Evolutionary conservation across 768 basidiomycete genomes (phyloP).

Genomic region (Lactarius hatsudake): DNA sequence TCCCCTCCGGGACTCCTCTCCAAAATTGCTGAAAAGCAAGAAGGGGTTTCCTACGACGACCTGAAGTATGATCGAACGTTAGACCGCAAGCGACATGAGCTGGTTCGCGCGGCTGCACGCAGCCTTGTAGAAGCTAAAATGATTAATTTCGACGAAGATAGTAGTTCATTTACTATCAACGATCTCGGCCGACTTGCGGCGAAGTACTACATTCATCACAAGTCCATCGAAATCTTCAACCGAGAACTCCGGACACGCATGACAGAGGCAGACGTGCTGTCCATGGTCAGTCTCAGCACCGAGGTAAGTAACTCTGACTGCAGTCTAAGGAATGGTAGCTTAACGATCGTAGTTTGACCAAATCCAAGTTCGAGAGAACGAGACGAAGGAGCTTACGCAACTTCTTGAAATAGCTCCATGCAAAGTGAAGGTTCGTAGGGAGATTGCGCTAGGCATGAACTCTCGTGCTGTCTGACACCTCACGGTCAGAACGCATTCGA

Average conservation of each 20-base stretch:
- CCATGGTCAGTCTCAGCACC: conserved; percentile 83
- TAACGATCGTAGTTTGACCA: conserved; percentile 72
- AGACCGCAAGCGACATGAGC: conserved; percentile 60
- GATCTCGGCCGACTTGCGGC: conserved; percentile 95
- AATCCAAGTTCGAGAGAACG: conserved; percentile 89
- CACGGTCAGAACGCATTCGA: conserved; percentile 13
- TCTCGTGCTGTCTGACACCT: conserved; percentile 5
- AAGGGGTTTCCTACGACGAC: conserved; percentile 74
- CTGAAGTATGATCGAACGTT: conserved; percentile 70
- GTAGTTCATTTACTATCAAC: conserved; percentile 66
- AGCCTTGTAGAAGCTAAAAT: conserved; percentile 70
- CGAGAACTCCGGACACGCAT: conserved; percentile 71
- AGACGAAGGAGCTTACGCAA: conserved; percentile 74
- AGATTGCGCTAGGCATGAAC: conserved; percentile 46
- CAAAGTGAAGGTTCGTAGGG: conserved; percentile 51
- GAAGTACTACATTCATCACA: conserved; percentile 88
- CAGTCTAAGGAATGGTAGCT: conserved; percentile 6
- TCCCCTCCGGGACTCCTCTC: background rate
- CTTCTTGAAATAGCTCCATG: conserved; percentile 73
- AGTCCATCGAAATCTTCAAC: conserved; percentile 87
- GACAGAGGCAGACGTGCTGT: conserved; percentile 90
- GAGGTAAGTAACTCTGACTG: conserved; percentile 54
- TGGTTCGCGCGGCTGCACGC: conserved; percentile 64
- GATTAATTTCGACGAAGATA: conserved; percentile 68
- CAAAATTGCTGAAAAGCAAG: conserved; percentile 6